phyloP scores from a whole-genome alignment of 768 basidiomycete genomes.

The Amylocystis lapponica region DNA sequence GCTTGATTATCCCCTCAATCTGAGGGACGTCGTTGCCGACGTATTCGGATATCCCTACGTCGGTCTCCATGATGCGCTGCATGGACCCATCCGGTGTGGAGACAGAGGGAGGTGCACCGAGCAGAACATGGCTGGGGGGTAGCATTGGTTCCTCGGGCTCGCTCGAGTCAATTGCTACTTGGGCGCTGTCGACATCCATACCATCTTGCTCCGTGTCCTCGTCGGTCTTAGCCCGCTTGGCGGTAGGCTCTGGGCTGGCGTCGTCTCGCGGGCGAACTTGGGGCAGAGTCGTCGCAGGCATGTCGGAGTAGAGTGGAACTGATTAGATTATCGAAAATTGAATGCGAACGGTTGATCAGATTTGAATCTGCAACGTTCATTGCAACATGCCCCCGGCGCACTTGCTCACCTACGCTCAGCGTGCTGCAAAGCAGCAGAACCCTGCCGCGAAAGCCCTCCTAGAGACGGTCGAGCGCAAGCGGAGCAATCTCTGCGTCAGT shows the following conservation, averaged over 20 bases:
- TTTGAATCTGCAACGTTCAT: too few species aligned
- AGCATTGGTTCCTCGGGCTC: conserved; percentile 27
- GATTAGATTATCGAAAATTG: too few species aligned
- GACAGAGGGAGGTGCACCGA: conserved; percentile 51
- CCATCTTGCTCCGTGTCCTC: conserved; percentile 10
- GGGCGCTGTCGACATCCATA: conserved; percentile 6
- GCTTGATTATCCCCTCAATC: conserved; percentile 93
- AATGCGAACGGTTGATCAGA: too few species aligned
- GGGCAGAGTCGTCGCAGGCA: conserved; percentile 9
- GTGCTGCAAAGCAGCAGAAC: conserved; percentile 56
- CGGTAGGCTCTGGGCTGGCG: conserved; percentile 19
- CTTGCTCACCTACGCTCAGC: conserved; percentile 53
- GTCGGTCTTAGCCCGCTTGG: conserved; percentile 35
- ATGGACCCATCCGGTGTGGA: conserved; percentile 44
- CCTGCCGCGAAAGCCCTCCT: conserved; percentile 76
- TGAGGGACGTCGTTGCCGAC: conserved; percentile 61
- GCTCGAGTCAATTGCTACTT: background rate
- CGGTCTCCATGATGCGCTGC: conserved; percentile 60
- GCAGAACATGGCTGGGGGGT: conserved; percentile 70
- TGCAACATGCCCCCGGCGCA: conserved; percentile 30
- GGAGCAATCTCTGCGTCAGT: conserved; percentile 90
- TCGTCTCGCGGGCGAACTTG: conserved; percentile 19
- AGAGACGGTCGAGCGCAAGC: conserved; percentile 78
- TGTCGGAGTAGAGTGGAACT: too few species aligned
- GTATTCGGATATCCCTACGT: conserved; percentile 91